A percentile compares a stretch with the other conserved stretches of the same genome.
These are phyloP conservation scores for Podospora pseudocomata DNA, from an alignment of 495 filamentous ascomycete genomes.

Conservation along the genomic window DNA sequence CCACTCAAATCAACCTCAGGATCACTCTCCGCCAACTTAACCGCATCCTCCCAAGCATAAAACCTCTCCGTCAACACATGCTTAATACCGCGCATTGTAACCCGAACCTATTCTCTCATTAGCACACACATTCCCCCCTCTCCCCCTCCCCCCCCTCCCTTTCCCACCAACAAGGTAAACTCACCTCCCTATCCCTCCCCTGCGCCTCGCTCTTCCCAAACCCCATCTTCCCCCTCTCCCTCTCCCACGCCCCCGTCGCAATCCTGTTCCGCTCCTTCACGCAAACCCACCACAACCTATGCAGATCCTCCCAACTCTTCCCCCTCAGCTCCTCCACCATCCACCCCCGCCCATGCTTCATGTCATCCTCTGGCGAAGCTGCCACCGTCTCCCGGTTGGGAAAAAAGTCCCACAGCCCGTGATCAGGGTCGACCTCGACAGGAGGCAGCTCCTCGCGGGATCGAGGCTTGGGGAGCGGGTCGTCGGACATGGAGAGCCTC, in stretches of 20 bases:
- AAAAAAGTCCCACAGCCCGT: constrained; percentile 96
- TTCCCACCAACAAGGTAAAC: constrained; percentile 16
- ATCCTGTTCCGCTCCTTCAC: constrained; percentile 88
- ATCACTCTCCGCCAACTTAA: constrained; percentile 63
- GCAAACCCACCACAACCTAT: constrained; percentile 92
- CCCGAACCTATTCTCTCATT: constrained; percentile 51
- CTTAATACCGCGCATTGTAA: constrained; percentile 75
- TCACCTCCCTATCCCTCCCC: constrained; percentile 59
- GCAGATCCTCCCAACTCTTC: constrained; percentile 92
- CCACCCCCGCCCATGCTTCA: constrained; percentile 76
- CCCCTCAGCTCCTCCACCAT: constrained; percentile 77
- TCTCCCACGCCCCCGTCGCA: constrained; percentile 68
- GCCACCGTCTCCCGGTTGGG: constrained; percentile 59
- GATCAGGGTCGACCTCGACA: constrained; percentile 60
- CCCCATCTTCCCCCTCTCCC: constrained; percentile 57
- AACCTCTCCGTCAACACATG: constrained; percentile 81
- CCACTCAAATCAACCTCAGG: constrained; percentile 58
- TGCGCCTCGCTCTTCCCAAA: constrained; percentile 65
- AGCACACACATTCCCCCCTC: neutral
- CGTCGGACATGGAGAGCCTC: constrained; percentile 64
- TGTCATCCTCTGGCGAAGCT: constrained; percentile 62
- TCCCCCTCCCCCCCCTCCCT: neutral
- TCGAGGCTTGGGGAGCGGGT: constrained; percentile 71
- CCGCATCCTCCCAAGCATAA: constrained; percentile 86
- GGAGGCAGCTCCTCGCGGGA: constrained; percentile 57